phyloP scores from a whole-genome alignment of 2,329 filamentous ascomycete species.

The Sarocladium kiliense region DNA sequence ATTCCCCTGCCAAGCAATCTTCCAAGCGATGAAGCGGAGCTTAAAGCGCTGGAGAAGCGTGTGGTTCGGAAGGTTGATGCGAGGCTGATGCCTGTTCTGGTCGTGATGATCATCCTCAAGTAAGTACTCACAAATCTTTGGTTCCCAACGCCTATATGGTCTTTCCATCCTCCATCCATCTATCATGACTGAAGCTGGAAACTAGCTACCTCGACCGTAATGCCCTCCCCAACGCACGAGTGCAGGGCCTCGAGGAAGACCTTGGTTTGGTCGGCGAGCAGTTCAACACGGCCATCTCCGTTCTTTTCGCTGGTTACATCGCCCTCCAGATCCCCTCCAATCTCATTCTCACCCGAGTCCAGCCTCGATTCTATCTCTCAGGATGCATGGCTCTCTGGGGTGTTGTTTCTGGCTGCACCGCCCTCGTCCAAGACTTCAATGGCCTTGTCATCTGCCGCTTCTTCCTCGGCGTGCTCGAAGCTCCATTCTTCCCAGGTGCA shows the following conservation, averaged over 20 bases:
- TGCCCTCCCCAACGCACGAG: conserved; percentile 27
- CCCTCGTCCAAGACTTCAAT: conserved; percentile 14
- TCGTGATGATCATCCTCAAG: conserved; percentile 52
- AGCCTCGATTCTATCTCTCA: conserved; percentile 34
- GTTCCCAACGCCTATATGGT: no score
- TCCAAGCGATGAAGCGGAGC: no score
- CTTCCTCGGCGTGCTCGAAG: conserved; percentile 18
- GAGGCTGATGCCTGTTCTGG: conserved; percentile 44
- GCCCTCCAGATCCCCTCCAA: conserved; percentile 39
- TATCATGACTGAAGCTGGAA: no score
- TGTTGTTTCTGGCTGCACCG: conserved; percentile 17
- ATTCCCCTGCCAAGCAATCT: no score
- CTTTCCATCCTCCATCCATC: no score
- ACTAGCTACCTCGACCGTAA: conserved; percentile 49
- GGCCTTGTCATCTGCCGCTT: conserved; percentile 16
- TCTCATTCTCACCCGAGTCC: conserved; percentile 37
- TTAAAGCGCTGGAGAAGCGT: conserved; percentile 18
- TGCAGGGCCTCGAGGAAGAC: conserved; percentile 39
- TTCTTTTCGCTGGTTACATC: conserved; percentile 31
- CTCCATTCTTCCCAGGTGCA: conserved; percentile 22
- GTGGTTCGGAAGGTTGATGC: conserved; percentile 46
- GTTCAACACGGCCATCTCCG: conserved; percentile 29
- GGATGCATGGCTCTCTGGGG: conserved; percentile 21
- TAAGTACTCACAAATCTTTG: no score
- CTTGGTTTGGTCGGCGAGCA: conserved; percentile 31